Base-by-base conservation (phyloP, 352 stramenopile species). In the Phytophthora brassicae region DNA sequence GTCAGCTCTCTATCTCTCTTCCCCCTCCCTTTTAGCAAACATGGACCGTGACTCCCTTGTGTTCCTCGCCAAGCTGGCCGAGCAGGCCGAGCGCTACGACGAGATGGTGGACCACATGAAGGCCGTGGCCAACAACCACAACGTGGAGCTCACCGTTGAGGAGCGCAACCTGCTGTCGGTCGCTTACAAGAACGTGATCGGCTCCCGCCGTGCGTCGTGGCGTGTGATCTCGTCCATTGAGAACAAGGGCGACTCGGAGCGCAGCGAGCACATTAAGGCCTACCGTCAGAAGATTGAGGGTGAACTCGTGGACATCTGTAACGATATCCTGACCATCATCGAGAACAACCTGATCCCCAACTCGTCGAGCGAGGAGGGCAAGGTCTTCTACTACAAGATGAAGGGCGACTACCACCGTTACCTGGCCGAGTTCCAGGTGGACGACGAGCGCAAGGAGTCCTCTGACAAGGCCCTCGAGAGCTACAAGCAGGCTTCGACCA, bases 341-440 rank as follows among this genome's bases (percentile, higher is more conserved):
- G 94, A 99, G 68, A 95, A 98, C 59, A 95, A 97, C 68, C 78
- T 99, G 52, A 99, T 99, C 79, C 96, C 96, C 55, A 98, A 99
- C 85, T 97, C 90, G 55, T 96, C 90, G 16, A 96, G 87, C 35
- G 94, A 98, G 66, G 97, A 99, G 74, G 96, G 95, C 76, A 98
- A 99, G 85, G 97, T 99, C 13, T 99, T 99, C 75, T 99, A 99
- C 90, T 99, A 99, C 93, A 99, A 99, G 92, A 99, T 99, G 96
- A 99, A 99, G 88, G 97, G 97, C 52, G 97, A 99, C 84, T 99
- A 99, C 90, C 94, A 99, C 88, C 96, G 97, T 66, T 99, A 99
- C 82, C 81, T 99, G 58, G 97, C 96, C 55, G 97, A 99, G 80
- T 99, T 99, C 87, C 97, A 99, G 81, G 84, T 84, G 49, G 96